phyloP scores from a whole-genome alignment of 2,329 filamentous ascomycete species.

The Albophoma yamanashiensis region DNA sequence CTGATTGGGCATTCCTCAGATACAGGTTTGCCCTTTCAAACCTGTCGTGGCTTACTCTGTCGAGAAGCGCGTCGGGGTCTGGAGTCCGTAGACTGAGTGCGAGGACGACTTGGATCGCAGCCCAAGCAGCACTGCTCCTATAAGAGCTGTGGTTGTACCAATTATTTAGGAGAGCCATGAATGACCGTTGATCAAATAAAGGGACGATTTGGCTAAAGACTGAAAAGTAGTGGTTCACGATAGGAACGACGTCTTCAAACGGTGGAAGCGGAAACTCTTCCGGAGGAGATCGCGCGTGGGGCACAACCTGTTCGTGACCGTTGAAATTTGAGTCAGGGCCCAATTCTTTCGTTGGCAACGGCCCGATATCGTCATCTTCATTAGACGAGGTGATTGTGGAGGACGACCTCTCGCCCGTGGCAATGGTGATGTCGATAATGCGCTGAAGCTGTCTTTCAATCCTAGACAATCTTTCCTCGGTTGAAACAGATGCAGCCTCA shows the following conservation, averaged over 20 bases:
- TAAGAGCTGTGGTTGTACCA: slow-evolving; percentile 19
- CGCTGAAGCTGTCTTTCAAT: slow-evolving; percentile 21
- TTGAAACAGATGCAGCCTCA: neutral
- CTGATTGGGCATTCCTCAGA: slow-evolving; percentile 25
- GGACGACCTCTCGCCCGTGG: neutral
- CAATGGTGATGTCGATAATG: slow-evolving; percentile 11
- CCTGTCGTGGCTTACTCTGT: slow-evolving; percentile 6
- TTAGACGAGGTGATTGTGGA: neutral
- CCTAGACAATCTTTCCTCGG: slow-evolving; percentile 16
- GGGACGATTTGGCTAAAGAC: slow-evolving; percentile 24
- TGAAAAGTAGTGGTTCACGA: slow-evolving; percentile 25
- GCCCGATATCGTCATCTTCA: neutral
- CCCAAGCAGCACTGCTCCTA: slow-evolving; percentile 19
- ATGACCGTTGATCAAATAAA: slow-evolving; percentile 23
- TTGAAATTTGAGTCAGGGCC: slow-evolving; percentile 6
- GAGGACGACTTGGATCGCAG: slow-evolving; percentile 27
- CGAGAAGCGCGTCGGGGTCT: neutral
- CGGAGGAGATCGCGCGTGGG: slow-evolving; percentile 1
- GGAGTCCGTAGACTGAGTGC: slow-evolving; percentile 23
- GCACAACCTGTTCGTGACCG: neutral
- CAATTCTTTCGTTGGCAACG: neutral
- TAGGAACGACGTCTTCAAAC: slow-evolving; percentile 20
- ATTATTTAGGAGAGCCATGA: slow-evolving; percentile 22
- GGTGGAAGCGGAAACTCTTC: slow-evolving; percentile 17
- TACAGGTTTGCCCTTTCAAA: slow-evolving; percentile 16